Conservation (phyloP, 768 basidiomycete species). For the Boletellus sp. region DNA sequence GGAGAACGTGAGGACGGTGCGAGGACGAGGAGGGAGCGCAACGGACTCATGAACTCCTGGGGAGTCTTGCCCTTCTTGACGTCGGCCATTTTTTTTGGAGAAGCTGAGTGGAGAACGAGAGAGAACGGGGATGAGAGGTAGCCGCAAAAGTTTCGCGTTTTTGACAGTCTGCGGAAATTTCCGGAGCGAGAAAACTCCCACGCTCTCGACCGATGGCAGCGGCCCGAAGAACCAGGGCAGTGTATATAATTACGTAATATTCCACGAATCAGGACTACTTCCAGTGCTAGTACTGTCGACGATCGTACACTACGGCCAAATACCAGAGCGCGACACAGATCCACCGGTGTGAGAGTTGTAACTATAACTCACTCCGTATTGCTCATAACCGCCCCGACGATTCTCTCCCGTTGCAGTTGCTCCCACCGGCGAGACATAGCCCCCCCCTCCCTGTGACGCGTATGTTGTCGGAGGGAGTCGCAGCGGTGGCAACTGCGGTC, state of each 20-base stretch:
- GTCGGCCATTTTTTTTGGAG: constrained; percentile 77
- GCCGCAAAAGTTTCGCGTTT: constrained; percentile 47
- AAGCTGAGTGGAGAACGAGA: constrained; percentile 50
- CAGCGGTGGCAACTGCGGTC: constrained; percentile 27
- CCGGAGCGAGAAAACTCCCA: constrained; percentile 29
- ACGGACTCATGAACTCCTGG: constrained; percentile 80
- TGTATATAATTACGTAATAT: neutral
- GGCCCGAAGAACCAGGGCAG: neutral
- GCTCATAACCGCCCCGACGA: constrained; percentile 23
- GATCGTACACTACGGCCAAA: constrained; percentile 34
- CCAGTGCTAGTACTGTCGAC: too few species aligned
- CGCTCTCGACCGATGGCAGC: constrained; percentile 23
- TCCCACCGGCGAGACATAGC: constrained; percentile 23
- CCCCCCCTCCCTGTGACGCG: constrained; percentile 14
- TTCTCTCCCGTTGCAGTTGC: constrained; percentile 14
- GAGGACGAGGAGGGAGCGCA: neutral
- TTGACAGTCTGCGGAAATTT: constrained; percentile 32
- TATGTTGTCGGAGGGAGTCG: constrained; percentile 23
- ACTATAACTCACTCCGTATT: constrained; percentile 22
- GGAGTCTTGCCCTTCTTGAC: constrained; percentile 82
- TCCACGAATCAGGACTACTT: too few species aligned
- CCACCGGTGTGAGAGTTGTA: constrained; percentile 21
- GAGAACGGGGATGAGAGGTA: constrained; percentile 43
- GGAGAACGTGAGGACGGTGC: constrained; percentile 14
- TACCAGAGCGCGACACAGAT: constrained; percentile 20